phyloP scores from a whole-genome alignment of 495 filamentous ascomycete genomes.

The Pyrenula massariospora region DNA sequence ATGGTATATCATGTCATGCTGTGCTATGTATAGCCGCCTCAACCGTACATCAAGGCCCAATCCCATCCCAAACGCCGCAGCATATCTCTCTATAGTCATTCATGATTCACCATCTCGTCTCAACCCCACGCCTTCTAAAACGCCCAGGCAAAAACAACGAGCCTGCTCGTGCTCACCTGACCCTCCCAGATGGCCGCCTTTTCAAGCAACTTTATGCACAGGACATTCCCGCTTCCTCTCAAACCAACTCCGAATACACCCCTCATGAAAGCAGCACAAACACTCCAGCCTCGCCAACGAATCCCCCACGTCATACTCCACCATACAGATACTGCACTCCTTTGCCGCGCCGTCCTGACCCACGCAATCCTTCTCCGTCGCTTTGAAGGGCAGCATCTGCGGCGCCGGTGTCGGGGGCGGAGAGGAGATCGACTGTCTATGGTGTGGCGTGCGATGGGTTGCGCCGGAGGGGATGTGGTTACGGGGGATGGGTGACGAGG shows the following conservation, averaged over 20 bases:
- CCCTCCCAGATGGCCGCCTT: no score
- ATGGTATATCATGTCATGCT: no score
- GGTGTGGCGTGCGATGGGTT: not conserved
- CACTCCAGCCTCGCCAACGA: constrained; percentile 80
- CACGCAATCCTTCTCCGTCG: constrained; percentile 86
- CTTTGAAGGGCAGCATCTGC: constrained; percentile 59
- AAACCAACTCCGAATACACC: constrained; percentile 50
- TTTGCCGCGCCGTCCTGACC: constrained; percentile 44
- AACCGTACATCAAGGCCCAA: no score
- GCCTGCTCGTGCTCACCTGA: no score
- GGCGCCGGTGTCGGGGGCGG: constrained; percentile 11
- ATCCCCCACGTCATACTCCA: constrained; percentile 82
- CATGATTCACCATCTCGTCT: no score
- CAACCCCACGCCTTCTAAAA: no score
- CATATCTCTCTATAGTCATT: no score
- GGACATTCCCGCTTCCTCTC: constrained; percentile 42
- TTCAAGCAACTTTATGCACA: constrained; percentile 34
- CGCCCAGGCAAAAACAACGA: no score
- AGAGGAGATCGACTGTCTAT: not conserved
- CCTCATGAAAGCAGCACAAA: constrained; percentile 80
- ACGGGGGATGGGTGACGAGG: constrained; percentile 9
- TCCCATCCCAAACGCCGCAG: no score
- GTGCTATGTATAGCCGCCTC: no score
- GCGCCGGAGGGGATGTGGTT: constrained; percentile 10
- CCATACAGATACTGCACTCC: constrained; percentile 93